Conservation (phyloP, 164 flowering plant genomes). For the Vitis amurensis region DNA sequence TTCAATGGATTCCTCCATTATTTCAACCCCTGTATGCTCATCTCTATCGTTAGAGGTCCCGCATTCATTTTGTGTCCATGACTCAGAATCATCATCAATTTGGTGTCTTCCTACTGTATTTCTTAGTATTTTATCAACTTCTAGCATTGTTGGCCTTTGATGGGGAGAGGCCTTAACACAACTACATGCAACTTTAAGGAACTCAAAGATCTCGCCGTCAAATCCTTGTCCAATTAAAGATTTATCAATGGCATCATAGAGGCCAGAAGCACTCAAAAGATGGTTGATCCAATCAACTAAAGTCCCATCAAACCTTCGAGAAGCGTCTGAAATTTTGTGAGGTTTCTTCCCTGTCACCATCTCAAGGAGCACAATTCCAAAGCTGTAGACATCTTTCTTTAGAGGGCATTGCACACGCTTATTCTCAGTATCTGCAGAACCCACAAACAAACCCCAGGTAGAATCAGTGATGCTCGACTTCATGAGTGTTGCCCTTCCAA, state of each 20-base stretch:
- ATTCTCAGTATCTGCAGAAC: background rate
- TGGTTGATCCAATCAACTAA: constrained; percentile 1
- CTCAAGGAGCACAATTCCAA: background rate
- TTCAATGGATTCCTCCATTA: no score
- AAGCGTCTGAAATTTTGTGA: background rate
- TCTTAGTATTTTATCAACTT: background rate
- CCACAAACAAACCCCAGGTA: background rate
- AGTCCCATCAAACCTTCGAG: background rate
- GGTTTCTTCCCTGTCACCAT: background rate
- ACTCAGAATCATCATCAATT: background rate
- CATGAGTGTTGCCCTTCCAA: no score
- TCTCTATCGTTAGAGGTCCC: no score
- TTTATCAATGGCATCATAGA: background rate
- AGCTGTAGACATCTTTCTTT: background rate
- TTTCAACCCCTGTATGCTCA: no score
- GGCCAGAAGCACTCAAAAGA: no score
- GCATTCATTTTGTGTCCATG: no score
- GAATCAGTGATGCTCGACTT: background rate
- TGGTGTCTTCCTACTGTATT: no score
- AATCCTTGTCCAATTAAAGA: no score
- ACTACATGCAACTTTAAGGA: background rate
- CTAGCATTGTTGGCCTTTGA: background rate
- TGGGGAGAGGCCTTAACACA: background rate
- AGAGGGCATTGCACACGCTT: background rate
- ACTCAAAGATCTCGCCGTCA: no score